Base-by-base conservation (phyloP, 2,329 filamentous ascomycete species). In the Aspergillus spinulosporus region DNA sequence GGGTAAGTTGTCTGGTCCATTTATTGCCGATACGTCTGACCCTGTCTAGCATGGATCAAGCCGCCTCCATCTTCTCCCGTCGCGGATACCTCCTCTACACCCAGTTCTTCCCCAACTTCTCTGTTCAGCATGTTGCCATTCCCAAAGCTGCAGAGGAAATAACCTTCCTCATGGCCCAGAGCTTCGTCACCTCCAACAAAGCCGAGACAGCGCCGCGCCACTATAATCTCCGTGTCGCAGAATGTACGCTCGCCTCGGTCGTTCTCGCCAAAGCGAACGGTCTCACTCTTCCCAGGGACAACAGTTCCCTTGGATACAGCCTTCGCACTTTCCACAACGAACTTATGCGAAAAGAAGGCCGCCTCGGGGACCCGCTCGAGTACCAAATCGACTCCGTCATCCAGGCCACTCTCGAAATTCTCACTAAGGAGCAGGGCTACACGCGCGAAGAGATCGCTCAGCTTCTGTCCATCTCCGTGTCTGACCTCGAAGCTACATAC, bases 201-300 rank as follows among this genome's bases (percentile, higher is more conserved):
- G 90, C 94, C 69, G 89, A 93, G 59, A 96, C 93, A 1, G 94
- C 88, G 0, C 93, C 93, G 0, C 87, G 95, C 61, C 91, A 93
- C 80, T 99, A 97, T 80, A 99, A 99, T 74, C 84, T 99, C 26
- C 88, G 94, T 29, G 94, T 99, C 1, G 94, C 97, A 37, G 94
- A 99, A 76, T 95, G 91, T 77, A 94, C 89, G 52, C 82, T 99
- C 32, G 94, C 94, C 2, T 92, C 94, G 2, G 78, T 83, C 12
- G 81, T 87, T 31, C 74, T 88, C 2, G 81, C 84, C 40, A 86
- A 85, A 64, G 78, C 81, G 40, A 80, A 85, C 59, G 77, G 77
- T 2, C 68, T 88, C 36, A 85, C 84, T 0, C 84, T 97, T 0
- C 87, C 90, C 14, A 76, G 82, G 54, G 94, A 99, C 72, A 86